Percentiles rank a stretch among this genome's conserved stretches.
Conservation (phyloP, 2,329 filamentous ascomycete genomes). For the Cadophora luteo-olivacea region DNA sequence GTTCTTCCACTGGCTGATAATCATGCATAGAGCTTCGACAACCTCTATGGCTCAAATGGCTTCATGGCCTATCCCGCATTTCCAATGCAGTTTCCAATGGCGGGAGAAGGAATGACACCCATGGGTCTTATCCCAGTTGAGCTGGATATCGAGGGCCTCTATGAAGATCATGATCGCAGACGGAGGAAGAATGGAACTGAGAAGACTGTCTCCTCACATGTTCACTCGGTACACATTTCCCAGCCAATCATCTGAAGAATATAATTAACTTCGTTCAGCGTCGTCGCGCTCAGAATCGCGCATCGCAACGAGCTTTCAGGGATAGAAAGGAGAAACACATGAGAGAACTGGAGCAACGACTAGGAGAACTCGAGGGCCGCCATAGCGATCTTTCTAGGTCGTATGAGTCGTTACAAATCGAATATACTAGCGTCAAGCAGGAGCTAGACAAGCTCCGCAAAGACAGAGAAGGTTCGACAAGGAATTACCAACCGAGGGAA, state of each 20-base stretch:
- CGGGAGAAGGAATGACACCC: constrained; percentile 35
- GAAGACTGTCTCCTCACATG: constrained; percentile 43
- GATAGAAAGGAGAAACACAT: constrained; percentile 71
- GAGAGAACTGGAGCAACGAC: constrained; percentile 64
- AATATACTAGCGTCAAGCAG: constrained; percentile 43
- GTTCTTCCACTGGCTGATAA: constrained; percentile 23
- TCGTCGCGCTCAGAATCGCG: constrained; percentile 65
- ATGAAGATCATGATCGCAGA: constrained; percentile 45
- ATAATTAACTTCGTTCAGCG: constrained; percentile 48
- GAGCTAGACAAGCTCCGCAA: constrained; percentile 42
- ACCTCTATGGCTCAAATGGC: constrained; percentile 37
- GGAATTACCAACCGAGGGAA: constrained; percentile 30
- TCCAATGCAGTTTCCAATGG: constrained; percentile 42
- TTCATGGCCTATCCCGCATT: constrained; percentile 41
- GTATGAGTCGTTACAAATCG: constrained; percentile 55
- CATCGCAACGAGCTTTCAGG: constrained; percentile 65
- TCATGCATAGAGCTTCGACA: constrained; percentile 37
- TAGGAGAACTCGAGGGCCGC: constrained; percentile 59
- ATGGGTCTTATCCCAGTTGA: constrained; percentile 44
- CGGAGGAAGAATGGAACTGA: constrained; percentile 41
- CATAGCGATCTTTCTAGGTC: constrained; percentile 62
- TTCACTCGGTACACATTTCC: constrained; percentile 42
- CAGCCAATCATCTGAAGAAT: background rate
- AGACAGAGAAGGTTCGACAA: constrained; percentile 30
- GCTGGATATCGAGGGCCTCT: constrained; percentile 44